Evolutionary conservation across 2,329 filamentous ascomycete species (phyloP).

Genomic region (Aspergillus sp.): DNA sequence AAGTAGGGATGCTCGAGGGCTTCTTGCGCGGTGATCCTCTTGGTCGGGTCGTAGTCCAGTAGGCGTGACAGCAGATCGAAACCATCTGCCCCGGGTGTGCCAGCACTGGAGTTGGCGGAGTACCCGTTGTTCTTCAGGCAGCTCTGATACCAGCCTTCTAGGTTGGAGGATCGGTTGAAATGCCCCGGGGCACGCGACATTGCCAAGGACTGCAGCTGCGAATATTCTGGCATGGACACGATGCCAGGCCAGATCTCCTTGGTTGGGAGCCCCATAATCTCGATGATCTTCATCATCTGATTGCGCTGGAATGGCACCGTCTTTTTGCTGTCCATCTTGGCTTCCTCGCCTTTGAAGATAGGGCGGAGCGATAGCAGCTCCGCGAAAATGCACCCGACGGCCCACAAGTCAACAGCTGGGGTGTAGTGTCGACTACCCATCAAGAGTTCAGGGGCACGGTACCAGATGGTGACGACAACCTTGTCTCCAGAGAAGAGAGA

Average conservation of each 20-base stretch:
- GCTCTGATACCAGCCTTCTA: slow-evolving; percentile 80
- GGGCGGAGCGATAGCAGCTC: slow-evolving; percentile 86
- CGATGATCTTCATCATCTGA: slow-evolving; percentile 98
- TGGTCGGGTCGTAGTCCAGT: slow-evolving; percentile 89
- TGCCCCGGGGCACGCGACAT: slow-evolving; percentile 49
- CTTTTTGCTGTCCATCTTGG: slow-evolving; percentile 98
- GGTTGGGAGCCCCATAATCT: slow-evolving; percentile 87
- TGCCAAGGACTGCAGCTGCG: slow-evolving; percentile 62
- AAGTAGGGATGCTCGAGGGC: slow-evolving; percentile 94
- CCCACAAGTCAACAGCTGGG: slow-evolving; percentile 95
- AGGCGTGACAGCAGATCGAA: slow-evolving; percentile 79
- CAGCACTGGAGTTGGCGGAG: slow-evolving; percentile 50
- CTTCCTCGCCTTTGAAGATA: slow-evolving; percentile 98
- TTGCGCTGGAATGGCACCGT: slow-evolving; percentile 96
- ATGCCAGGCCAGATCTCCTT: slow-evolving; percentile 88
- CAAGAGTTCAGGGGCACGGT: slow-evolving; percentile 89
- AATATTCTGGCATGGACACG: slow-evolving; percentile 81
- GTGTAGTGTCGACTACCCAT: slow-evolving; percentile 95
- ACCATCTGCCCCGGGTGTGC: slow-evolving; percentile 72
- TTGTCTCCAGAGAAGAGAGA: slow-evolving; percentile 93
- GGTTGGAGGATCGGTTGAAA: slow-evolving; percentile 55
- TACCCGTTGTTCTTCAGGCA: slow-evolving; percentile 64
- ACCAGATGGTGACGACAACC: slow-evolving; percentile 99
- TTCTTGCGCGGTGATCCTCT: slow-evolving; percentile 81
- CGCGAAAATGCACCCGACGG: slow-evolving; percentile 95